Evolutionary conservation across 768 basidiomycete species (phyloP).

Genomic region (Paxillus ammoniavirescens): DNA sequence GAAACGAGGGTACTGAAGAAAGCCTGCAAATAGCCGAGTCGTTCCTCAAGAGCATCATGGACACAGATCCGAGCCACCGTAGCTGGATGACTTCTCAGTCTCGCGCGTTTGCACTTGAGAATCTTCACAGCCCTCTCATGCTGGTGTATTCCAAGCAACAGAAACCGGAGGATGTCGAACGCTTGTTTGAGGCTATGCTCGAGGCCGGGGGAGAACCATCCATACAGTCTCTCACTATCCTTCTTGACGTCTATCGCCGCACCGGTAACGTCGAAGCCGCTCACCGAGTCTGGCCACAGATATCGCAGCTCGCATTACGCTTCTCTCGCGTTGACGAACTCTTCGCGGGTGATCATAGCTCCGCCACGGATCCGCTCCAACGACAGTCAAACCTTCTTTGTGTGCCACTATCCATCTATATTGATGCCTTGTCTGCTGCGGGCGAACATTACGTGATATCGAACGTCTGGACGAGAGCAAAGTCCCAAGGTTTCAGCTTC

Average conservation of each 20-base stretch:
- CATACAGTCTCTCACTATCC: conserved; percentile 55
- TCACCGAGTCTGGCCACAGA: conserved; percentile 63
- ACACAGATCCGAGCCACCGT: conserved; percentile 30
- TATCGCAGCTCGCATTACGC: conserved; percentile 56
- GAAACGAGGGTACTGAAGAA: conserved; percentile 44
- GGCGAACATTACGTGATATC: conserved; percentile 64
- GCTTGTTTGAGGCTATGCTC: conserved; percentile 53
- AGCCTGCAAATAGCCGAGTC: conserved; percentile 61
- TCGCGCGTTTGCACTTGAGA: conserved; percentile 44
- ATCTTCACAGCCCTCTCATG: conserved; percentile 64
- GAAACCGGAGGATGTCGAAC: conserved; percentile 52
- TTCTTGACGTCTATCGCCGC: conserved; percentile 74
- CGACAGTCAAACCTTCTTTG: conserved; percentile 60
- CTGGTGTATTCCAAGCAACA: conserved; percentile 43
- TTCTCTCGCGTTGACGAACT: conserved; percentile 35
- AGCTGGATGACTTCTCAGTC: conserved; percentile 42
- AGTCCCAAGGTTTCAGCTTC: conserved; percentile 65
- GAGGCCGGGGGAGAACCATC: conserved; percentile 56
- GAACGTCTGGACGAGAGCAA: conserved; percentile 63
- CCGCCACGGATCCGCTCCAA: conserved; percentile 10
- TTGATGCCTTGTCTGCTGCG: conserved; percentile 67
- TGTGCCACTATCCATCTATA: conserved; percentile 76
- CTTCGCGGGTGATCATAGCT: conserved; percentile 24
- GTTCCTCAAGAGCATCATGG: conserved; percentile 56
- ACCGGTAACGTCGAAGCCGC: conserved; percentile 53